phyloP scores from a whole-genome alignment of 306 rosid species.

The Casuarina equisetifolia region DNA sequence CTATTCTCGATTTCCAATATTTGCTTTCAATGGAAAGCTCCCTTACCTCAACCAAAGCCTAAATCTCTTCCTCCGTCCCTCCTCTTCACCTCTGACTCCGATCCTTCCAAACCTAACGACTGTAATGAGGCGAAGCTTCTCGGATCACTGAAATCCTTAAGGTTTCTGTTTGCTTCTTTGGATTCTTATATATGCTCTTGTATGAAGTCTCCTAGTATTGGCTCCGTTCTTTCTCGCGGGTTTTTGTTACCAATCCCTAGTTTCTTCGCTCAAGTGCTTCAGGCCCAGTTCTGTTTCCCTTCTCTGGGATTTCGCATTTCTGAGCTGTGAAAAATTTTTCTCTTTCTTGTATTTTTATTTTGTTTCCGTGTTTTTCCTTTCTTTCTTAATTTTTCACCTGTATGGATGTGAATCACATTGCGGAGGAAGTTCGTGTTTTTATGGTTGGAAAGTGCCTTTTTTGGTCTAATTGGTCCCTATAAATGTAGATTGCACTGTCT shows the following conservation, averaged over 20 bases:
- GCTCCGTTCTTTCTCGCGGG: slow-evolving; percentile 48
- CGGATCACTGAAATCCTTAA: slow-evolving; percentile 49
- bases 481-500: slow-evolving; percentile 15
- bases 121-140: slow-evolving; percentile 22
- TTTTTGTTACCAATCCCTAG: slow-evolving; percentile 47
- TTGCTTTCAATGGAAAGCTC: slow-evolving; percentile 6
- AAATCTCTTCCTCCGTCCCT: slow-evolving; percentile 12
- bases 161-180: slow-evolving; percentile 19
- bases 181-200: slow-evolving; percentile 30
- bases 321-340: not conserved
- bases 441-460: slow-evolving; percentile 20
- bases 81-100: slow-evolving; percentile 35
- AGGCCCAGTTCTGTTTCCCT: not conserved
- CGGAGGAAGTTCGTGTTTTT: slow-evolving; percentile 18
- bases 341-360: not conserved
- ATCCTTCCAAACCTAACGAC: slow-evolving; percentile 14
- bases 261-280: not conserved
- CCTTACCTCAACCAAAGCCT: slow-evolving; percentile 28
- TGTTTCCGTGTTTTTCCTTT: not conserved
- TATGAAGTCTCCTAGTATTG: slow-evolving; percentile 53
- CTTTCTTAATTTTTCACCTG: slow-evolving; percentile 4
- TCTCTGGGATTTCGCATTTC: slow-evolving; percentile 8
- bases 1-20: not conserved
- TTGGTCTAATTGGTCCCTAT: slow-evolving; percentile 2
- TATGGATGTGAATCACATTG: slow-evolving; percentile 31